These are phyloP conservation scores for Cucurbitaria berberidis DNA, from an alignment of 2,329 filamentous ascomycete genomes.

Conservation along the genomic window DNA sequence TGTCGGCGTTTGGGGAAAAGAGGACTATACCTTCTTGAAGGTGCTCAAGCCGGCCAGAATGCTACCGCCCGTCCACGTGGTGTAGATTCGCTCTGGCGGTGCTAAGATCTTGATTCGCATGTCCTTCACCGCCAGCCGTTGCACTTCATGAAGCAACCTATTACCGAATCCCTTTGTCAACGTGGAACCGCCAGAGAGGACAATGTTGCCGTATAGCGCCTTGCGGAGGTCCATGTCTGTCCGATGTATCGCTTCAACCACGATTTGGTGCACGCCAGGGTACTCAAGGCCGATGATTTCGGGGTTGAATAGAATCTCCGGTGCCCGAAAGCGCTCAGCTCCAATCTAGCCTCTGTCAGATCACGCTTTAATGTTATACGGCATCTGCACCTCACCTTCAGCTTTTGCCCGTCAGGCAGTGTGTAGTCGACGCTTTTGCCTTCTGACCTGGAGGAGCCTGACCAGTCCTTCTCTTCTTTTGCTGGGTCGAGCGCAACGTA, in stretches of 20 bases:
- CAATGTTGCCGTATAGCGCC: constrained; percentile 92
- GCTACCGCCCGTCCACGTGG: constrained; percentile 98
- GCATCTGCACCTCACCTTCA: constrained; percentile 69
- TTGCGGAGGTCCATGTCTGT: constrained; percentile 97
- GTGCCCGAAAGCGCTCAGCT: constrained; percentile 90
- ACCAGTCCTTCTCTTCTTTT: constrained; percentile 97
- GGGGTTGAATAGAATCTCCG: constrained; percentile 96
- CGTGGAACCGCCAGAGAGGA: constrained; percentile 93
- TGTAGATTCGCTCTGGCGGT: constrained; percentile 96
- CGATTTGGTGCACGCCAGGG: constrained; percentile 95
- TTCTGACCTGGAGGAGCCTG: constrained; percentile 74
- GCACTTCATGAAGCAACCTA: constrained; percentile 87
- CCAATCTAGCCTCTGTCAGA: constrained; percentile 68
- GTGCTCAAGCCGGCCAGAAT: constrained; percentile 96
- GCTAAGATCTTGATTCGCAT: constrained; percentile 99
- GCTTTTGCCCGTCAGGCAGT: constrained; percentile 88
- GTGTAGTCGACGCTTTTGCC: constrained; percentile 85
- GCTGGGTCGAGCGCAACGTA: constrained; percentile 91
- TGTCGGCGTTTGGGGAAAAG: constrained; percentile 3
- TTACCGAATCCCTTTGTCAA: constrained; percentile 97
- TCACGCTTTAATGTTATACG: constrained; percentile 5
- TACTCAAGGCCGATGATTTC: constrained; percentile 97
- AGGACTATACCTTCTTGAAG: constrained; percentile 83
- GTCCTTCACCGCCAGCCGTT: constrained; percentile 93
- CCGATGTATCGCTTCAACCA: constrained; percentile 92